Base-by-base conservation (phyloP, 306 rosid genomes). In the Lathyrus oleraceus region DNA sequence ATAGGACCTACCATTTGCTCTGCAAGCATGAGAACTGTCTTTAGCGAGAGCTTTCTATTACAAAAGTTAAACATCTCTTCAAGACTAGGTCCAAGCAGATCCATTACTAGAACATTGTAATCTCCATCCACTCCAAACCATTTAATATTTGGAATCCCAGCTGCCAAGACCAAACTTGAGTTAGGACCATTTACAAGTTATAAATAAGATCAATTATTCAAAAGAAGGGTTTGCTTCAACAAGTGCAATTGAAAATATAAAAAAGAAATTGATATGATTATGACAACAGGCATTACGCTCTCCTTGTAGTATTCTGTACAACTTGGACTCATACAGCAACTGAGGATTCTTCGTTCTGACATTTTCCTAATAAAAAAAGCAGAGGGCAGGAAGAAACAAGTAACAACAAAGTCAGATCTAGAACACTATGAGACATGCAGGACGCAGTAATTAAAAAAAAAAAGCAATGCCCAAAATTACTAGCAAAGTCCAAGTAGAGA, bases 91-190 rank as follows among this genome's bases (percentile, higher is more conserved):
- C 98, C 98, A 60, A 92, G 98, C 65, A 92, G 85, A 87, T 92
- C 98, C 90, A 92, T 92, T 38, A 92, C 98, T 30, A 92, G 78
- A 60, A 92, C 96, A 78, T 92, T 92, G 73, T 92, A 92, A 58
- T 89, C 96, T 65, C 96, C 98, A 72, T 92, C 98, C 40, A 87
- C 96, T 75, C 98, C 98, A 81, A 87, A 92, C 98, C 98, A 92
- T 82, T 86, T 84, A 27, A 92, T 87, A 52, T 87, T 87, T 70
- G 96, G 95, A 64, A 92, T 88, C 21, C 98, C 98, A 77, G 92
- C 96, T 92, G 87, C 71, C 75, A 79, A 49, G 21, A 63, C 69
- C 73, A 82, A 70, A 72, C 54, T 52, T 54, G 17, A 70, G 44
- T 79, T 40, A 58, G 39, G 76, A 16, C 56, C 47, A 40, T 48